Base-by-base conservation (phyloP, 2,329 filamentous ascomycete species). In the Aspergillus ustus region DNA sequence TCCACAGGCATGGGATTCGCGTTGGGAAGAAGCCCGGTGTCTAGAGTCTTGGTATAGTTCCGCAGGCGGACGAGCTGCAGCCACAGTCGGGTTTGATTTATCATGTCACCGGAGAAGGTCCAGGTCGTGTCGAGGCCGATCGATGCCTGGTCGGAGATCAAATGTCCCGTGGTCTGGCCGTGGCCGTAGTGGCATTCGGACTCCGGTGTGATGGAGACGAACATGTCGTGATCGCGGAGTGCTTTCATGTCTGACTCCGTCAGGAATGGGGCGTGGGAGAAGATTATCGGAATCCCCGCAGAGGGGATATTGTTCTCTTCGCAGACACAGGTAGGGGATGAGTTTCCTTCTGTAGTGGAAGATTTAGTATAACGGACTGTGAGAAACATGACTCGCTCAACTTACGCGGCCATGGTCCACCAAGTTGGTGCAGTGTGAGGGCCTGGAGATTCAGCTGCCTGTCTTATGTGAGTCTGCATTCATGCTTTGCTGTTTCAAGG, bases 141-240 rank as follows among this genome's bases (percentile, higher is more conserved):
- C 1, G 83, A 72, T 1, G 78, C 79, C 63, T 87, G 83, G 66
- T 87, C 84, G 29, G 78, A 78, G 29, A 82, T 74, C 8, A 76
- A 69, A 57, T 82, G 76, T 19, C 74, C 77, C 43, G 72, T 68
- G 1, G 78, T 76, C 60, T 87, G 82, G 0, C 73, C 76, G 66
- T 85, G 83, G n/a, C 85, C 85, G 70, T 82, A 87, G 69, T 86
- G 83, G 77, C 85, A 82, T 66, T 87, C 85, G 0, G 83, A 85
- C 67, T 88, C 86, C 1, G 84, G 84, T 0, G 85, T 87, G 61
- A 84, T 84, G 55, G 83, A 84, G 46, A 87, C 72, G 72, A 83
- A 82, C 54, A 86, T 80, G 70, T 87, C 82, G 2, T 78, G 78
- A 0, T 71, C 62, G 11, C 82, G 81, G 0, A 87, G 77, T 0